phyloP scores from a whole-genome alignment of 2,329 filamentous ascomycete species.

The Fusarium coffeatum region DNA sequence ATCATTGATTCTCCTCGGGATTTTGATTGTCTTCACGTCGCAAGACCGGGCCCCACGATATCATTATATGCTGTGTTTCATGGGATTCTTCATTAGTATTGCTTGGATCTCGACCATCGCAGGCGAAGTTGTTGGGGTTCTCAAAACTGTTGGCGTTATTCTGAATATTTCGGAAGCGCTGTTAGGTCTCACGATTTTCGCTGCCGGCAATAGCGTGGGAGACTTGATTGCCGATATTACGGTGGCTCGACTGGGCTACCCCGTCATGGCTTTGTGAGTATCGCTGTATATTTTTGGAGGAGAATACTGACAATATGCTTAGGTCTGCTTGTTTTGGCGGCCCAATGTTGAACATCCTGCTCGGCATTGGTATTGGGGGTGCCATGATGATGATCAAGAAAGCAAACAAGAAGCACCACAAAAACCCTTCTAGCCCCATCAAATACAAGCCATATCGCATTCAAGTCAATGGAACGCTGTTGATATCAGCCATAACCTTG shows the following conservation, averaged over 20 bases:
- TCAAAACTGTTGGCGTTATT: constrained; percentile 93
- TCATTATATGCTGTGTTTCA: constrained; percentile 83
- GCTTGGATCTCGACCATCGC: constrained; percentile 97
- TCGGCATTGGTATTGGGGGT: constrained; percentile 93
- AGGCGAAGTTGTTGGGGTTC: constrained; percentile 91
- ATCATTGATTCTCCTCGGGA: constrained; percentile 74
- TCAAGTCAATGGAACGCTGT: constrained; percentile 83
- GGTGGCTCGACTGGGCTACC: constrained; percentile 90
- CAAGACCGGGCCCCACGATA: constrained; percentile 75
- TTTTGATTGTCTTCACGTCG: constrained; percentile 76
- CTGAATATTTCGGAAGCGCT: constrained; percentile 94
- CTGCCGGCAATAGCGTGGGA: constrained; percentile 93
- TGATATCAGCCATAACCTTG: constrained; percentile 87
- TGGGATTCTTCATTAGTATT: constrained; percentile 91
- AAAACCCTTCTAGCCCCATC: constrained; percentile 73
- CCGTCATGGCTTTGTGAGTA: constrained; percentile 87
- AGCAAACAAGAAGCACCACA: constrained; percentile 72
- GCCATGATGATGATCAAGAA: constrained; percentile 84
- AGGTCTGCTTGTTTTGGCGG: constrained; percentile 96
- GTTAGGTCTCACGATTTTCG: constrained; percentile 93
- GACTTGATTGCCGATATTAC: constrained; percentile 96
- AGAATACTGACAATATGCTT: constrained; percentile 15
- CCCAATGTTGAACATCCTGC: constrained; percentile 95
- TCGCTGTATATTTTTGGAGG: not conserved
- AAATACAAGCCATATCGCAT: constrained; percentile 83